These are phyloP conservation scores for Aureococcus anophagefferens DNA, from an alignment of 108 stramenopile genomes.

Conservation along the genomic window DNA sequence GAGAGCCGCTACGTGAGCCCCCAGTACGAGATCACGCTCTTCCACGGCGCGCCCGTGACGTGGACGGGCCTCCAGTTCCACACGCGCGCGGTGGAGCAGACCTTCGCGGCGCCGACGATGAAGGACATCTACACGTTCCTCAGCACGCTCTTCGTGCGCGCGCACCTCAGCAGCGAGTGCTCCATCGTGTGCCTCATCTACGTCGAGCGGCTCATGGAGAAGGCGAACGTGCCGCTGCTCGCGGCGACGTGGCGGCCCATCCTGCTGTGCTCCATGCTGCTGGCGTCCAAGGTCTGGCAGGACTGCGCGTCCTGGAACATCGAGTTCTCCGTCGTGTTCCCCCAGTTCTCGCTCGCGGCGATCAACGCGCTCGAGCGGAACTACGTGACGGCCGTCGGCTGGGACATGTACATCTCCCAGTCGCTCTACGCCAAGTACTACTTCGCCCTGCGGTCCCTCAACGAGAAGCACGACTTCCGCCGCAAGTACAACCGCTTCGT, in stretches of 20 bases:
- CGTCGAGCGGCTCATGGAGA: slow-evolving; percentile 88
- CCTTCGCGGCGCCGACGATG: slow-evolving; percentile 16
- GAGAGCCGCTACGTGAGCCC: slow-evolving; percentile 27
- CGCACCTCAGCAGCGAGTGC: slow-evolving; percentile 90
- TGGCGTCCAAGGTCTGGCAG: slow-evolving; percentile 99
- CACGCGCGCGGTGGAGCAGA: slow-evolving; percentile 10
- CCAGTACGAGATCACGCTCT: slow-evolving; percentile 10
- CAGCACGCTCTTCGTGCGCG: slow-evolving; percentile 63
- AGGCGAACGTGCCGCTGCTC: slow-evolving; percentile 79
- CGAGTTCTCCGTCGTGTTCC: slow-evolving; percentile 89
- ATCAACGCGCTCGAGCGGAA: slow-evolving; percentile 78
- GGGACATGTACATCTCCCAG: slow-evolving; percentile 88
- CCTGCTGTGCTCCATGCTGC: slow-evolving; percentile 83
- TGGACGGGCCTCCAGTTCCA: slow-evolving; percentile 3
- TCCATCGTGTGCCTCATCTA: slow-evolving; percentile 94
- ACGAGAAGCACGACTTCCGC: slow-evolving; percentile 75
- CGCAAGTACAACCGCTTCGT: slow-evolving; percentile 53
- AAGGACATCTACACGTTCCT: slow-evolving; percentile 33
- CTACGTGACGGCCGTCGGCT: slow-evolving; percentile 78
- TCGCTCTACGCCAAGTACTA: slow-evolving; percentile 96
- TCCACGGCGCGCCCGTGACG: slow-evolving; percentile 7
- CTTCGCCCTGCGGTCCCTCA: slow-evolving; percentile 85
- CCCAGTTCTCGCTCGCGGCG: slow-evolving; percentile 77
- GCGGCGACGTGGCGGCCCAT: slow-evolving; percentile 88
- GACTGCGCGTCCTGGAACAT: slow-evolving; percentile 94